Evolutionary conservation across 2,329 filamentous ascomycete species (phyloP), one percentile per base, ranked within the genome.

Genomic region (Plenodomus lindquistii): DNA sequence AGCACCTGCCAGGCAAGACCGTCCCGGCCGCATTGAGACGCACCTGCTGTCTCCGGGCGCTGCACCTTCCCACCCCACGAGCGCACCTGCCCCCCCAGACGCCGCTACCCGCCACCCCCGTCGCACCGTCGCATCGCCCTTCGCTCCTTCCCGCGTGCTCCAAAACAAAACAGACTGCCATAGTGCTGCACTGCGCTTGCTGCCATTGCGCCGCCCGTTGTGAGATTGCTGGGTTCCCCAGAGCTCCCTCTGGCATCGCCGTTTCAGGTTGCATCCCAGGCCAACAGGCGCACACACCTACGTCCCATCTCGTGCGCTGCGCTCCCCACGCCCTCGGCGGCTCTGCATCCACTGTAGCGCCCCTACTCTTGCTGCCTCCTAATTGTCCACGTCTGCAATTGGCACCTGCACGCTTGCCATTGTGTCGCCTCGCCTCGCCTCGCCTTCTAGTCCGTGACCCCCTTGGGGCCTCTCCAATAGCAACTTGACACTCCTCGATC

Each of bases 241-340:
- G 52, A 42, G 46, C 44, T 41, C 46, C 46, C 40, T 48, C 51
- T 44, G 36, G 54, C 57, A 54, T 67, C 60, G 65, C 43, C 57
- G 68, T 69, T 70, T 69, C 67, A 69, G 59, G 52, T 61, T 57
- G 45, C 52, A 62, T 64, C 62, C 54, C 54, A 57, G 50, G 57
- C 56, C 62, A 59, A 53, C 55, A 37, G 37, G 40, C 54, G 44
- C 54, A 54, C 54, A 54, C 56, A 52, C 52, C 52, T 55, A 52
- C 49, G 44, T 52, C 43, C 52, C 34, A 44, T 43, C 45, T 45
- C 38, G 13, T 18, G 16, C 35, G 7, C 16, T 43, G 54, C 43
- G 35, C 44, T 50, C 48, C 55, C 58, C 53, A 62, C 62, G 55
- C 54, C 50, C 42, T 40, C 48, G 39, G 49, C 48, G 35, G 38